These are phyloP conservation scores for Nigrospora sphaerica DNA, from an alignment of 2,329 filamentous ascomycete genomes.

Conservation along the genomic window DNA sequence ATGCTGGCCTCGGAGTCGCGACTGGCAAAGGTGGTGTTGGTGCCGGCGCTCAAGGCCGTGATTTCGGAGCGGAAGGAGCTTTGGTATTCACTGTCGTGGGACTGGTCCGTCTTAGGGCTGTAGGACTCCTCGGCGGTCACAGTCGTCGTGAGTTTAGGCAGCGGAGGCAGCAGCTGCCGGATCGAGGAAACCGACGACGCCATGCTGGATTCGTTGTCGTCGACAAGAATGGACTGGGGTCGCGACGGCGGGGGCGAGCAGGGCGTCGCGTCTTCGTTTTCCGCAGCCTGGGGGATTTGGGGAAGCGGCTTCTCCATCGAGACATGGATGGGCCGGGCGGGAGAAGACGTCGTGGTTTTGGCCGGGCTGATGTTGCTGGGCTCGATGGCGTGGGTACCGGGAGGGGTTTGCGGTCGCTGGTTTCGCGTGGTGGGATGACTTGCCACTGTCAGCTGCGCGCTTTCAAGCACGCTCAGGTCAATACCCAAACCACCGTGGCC, in stretches of 20 bases:
- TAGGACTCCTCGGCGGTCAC: constrained; percentile 40
- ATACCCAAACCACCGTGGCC: constrained; percentile 49
- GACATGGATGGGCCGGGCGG: constrained; percentile 22
- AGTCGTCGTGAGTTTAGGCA: constrained; percentile 50
- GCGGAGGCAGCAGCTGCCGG: constrained; percentile 43
- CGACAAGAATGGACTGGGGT: constrained; percentile 31
- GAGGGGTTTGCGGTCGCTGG: constrained; percentile 14
- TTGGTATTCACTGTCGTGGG: constrained; percentile 43
- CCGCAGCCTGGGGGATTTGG: constrained; percentile 45
- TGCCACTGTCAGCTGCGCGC: constrained; percentile 23
- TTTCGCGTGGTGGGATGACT: constrained; percentile 25
- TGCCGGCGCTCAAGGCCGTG: constrained; percentile 69
- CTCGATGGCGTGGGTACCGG: neutral
- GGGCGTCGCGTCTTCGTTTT: constrained; percentile 12
- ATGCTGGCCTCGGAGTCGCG: constrained; percentile 76
- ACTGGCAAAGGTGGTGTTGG: constrained; percentile 70
- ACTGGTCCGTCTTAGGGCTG: constrained; percentile 35
- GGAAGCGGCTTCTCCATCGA: constrained; percentile 63
- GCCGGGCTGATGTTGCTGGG: neutral
- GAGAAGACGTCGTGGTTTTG: neutral
- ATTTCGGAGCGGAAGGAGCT: constrained; percentile 56
- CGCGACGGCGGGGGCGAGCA: constrained; percentile 30
- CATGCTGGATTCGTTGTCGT: constrained; percentile 34
- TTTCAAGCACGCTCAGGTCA: constrained; percentile 44
- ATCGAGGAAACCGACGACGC: constrained; percentile 40